Conservation (phyloP, 2,329 filamentous ascomycete species). For the Alternaria postmessia region DNA sequence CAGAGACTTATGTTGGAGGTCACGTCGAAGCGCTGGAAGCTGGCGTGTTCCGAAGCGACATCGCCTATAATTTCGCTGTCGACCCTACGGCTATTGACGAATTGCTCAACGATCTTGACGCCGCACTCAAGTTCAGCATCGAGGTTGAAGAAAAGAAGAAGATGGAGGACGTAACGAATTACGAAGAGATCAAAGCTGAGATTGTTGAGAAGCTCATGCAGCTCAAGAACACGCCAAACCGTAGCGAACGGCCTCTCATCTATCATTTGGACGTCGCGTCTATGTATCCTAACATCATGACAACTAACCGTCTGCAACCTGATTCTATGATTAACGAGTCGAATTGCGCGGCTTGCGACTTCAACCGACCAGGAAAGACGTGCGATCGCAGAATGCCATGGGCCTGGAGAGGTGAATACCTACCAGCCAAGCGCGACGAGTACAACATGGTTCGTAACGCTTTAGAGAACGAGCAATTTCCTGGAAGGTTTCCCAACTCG, state of each 20-base stretch:
- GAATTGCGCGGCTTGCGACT: constrained; percentile 96
- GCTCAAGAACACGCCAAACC: constrained; percentile 83
- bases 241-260: constrained; percentile 86
- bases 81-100: constrained; percentile 90
- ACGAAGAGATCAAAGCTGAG: constrained; percentile 75
- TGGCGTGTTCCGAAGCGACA: constrained; percentile 94
- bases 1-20: constrained; percentile 96
- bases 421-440: constrained; percentile 94
- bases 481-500: constrained; percentile 75
- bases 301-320: constrained; percentile 94
- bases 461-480: constrained; percentile 90
- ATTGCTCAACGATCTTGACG: constrained; percentile 83
- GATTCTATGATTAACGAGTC: constrained; percentile 99
- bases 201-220: constrained; percentile 75
- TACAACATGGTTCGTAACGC: constrained; percentile 99
- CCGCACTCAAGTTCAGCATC: constrained; percentile 83
- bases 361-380: constrained; percentile 96
- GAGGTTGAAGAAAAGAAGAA: constrained; percentile 62
- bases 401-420: constrained; percentile 97
- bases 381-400: constrained; percentile 94
- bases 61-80: constrained; percentile 92
- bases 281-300: constrained; percentile 99
- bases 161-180: constrained; percentile 60
- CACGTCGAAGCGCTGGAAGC: constrained; percentile 99
- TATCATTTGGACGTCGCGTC: constrained; percentile 99